Evolutionary conservation across 179 eudicot species (phyloP), one percentile per base, ranked within the genome.

Genomic region (Patellifolia procumbens): DNA sequence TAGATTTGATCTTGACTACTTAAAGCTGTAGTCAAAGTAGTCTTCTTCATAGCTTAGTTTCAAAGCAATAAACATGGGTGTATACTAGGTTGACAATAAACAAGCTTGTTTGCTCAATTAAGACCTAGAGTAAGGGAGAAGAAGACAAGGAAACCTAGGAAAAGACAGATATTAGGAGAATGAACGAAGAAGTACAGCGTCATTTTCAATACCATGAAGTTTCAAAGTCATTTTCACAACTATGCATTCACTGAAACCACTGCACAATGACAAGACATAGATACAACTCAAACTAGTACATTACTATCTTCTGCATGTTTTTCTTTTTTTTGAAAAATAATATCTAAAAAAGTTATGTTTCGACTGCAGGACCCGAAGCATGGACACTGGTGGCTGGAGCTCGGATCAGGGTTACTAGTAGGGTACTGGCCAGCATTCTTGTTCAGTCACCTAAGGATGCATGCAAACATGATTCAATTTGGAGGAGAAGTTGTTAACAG

Each of bases 341-440:
- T 65, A 56, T 39, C 66, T 78, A 52, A 70, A 42, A 53, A 60
- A 43, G 29, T 56, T 12, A 2, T 2, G 24, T 32, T 68, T 78
- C 78, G 19, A 81, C 24, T 80, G 32, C 83, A 95, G 99, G 99
- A 95, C 78, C 99, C 99, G 22, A 91, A 89, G 80, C 96, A 89
- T 34, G 99, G 98, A 60, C 90, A 95, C 64, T 95, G 99, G 99
- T 95, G 99, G 99, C 94, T 95, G 0, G 82, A 95, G 70, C 87
- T 93, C 52, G 99, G 98, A 32, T 72, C 91, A 7, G 96, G 99
- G 20, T 81, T 86, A 52, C 87, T 95, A 11, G 89, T 95, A 1
- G 99, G 99, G 32, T 93, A 95, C 77, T 95, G 99, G 99, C 99
- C 99, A 16, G 84, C 86, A 48, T 84, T 86, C 73, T 79, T 95